These are phyloP conservation scores for Tieghemiomyces parasiticus DNA, from an alignment of 192 early-diverging fungal species.

Conservation along the genomic window DNA sequence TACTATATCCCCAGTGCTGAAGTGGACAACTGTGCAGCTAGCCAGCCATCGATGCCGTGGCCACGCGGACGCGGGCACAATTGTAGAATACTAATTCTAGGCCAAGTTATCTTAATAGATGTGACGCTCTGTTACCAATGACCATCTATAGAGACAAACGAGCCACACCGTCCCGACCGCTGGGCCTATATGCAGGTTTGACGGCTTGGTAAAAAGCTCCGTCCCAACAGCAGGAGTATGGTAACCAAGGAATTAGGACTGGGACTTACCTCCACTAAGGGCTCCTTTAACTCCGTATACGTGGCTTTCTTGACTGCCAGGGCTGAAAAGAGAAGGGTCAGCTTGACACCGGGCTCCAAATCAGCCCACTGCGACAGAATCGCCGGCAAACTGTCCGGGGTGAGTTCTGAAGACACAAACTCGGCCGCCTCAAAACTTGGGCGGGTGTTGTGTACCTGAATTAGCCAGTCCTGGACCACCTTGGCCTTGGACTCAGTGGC, in stretches of 20 bases:
- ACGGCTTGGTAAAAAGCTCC: neutral
- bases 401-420: neutral
- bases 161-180: neutral
- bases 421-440: neutral
- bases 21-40: too few species aligned
- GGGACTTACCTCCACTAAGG: constrained; percentile 1
- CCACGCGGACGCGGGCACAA: too few species aligned
- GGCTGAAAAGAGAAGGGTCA: constrained; percentile 3
- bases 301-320: neutral
- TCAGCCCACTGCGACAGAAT: constrained; percentile 1
- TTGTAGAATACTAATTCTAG: neutral
- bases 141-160: neutral
- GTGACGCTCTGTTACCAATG: neutral
- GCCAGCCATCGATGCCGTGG: too few species aligned
- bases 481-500: neutral
- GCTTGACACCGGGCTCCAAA: constrained; percentile 4
- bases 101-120: neutral
- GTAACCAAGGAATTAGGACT: neutral
- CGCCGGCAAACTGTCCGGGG: neutral
- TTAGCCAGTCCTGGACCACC: constrained; percentile 8
- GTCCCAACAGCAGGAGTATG: neutral
- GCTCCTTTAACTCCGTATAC: too few species aligned
- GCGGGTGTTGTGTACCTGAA: constrained; percentile 10
- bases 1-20: too few species aligned
- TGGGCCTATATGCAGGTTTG: neutral